phyloP scores from a whole-genome alignment of 2,329 filamentous ascomycete species.

The Colletotrichum sp. region DNA sequence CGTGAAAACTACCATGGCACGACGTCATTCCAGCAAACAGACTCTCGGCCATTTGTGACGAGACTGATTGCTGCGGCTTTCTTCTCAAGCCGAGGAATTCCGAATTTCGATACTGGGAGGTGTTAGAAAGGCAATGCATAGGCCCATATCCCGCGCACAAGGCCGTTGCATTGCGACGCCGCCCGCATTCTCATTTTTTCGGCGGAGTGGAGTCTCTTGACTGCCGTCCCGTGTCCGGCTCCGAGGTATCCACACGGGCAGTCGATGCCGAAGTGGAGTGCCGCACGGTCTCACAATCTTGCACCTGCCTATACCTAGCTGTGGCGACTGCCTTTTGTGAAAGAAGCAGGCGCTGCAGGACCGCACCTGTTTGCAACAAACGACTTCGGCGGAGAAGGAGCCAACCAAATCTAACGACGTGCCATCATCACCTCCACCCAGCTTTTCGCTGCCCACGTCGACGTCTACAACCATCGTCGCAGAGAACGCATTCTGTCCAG shows the following conservation, averaged over 20 bases:
- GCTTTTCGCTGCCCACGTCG: not conserved
- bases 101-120: not conserved
- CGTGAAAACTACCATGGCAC: too few species aligned
- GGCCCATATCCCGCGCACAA: not conserved
- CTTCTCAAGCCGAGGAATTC: not conserved
- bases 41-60: not conserved
- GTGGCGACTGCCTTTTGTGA: not conserved
- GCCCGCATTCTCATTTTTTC: not conserved
- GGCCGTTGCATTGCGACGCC: not conserved
- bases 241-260: not conserved
- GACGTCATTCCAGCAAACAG: too few species aligned
- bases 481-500: not conserved
- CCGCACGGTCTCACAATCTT: not conserved
- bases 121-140: not conserved
- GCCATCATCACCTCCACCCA: not conserved
- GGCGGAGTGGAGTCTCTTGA: not conserved
- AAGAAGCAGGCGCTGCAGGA: not conserved
- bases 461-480: not conserved
- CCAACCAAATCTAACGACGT: not conserved
- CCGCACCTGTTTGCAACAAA: not conserved
- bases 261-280: not conserved
- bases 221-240: not conserved
- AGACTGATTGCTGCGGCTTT: not conserved
- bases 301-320: not conserved
- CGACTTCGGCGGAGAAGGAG: not conserved